Base-by-base conservation (phyloP, 176 grass and related monocot species). In the Cenchrus americanus region DNA sequence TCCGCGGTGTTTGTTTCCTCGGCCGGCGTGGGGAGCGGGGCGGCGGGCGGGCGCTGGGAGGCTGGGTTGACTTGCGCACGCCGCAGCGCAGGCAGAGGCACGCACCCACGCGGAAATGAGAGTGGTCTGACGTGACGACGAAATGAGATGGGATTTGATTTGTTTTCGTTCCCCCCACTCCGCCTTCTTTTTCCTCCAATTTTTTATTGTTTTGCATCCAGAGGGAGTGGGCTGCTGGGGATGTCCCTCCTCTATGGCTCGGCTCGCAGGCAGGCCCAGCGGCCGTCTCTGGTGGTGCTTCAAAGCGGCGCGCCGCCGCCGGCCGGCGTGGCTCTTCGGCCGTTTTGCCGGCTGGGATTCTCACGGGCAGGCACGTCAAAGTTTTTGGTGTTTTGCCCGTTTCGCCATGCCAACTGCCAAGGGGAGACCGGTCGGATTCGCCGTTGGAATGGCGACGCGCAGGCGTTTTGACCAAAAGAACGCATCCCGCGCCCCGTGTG, bases 51-150 rank as follows among this genome's bases (percentile, higher is more conserved):
- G 73, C 52, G 40, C 37, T 58, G 61, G 19, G 43, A 9, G 37
- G 72, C 8, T 69, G 7, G 47, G 83, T 89, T 86, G 88, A 86
- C 88, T 82, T 89, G 34, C 57, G 55, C 81, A 66, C 44, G 54
- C 55, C 75, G 43, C 71, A 24, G 18, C 53, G 15, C 47, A 14
- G 7, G 15, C 47, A 7, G 4, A 44, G 21, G 18, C 19, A 21
- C 19, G 37, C 5, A 64, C 78, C 66, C 22, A 90, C 76, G 84
- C 84, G 79, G 84, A 90, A 90, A 83, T 66, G 88, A 37, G 34
- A 37, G 61, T 63, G 80, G 59, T 55, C 65, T 58, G 79, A 58
- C 63, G 50, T 34, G 73, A 59, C 72, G 41, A 80, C 6, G 18
- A 23, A 60, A 41, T 46, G 81, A 22, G 21, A 8, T 27, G 53